Conservation (phyloP, 2,329 filamentous ascomycete genomes). For the Phialophora macrospora region DNA sequence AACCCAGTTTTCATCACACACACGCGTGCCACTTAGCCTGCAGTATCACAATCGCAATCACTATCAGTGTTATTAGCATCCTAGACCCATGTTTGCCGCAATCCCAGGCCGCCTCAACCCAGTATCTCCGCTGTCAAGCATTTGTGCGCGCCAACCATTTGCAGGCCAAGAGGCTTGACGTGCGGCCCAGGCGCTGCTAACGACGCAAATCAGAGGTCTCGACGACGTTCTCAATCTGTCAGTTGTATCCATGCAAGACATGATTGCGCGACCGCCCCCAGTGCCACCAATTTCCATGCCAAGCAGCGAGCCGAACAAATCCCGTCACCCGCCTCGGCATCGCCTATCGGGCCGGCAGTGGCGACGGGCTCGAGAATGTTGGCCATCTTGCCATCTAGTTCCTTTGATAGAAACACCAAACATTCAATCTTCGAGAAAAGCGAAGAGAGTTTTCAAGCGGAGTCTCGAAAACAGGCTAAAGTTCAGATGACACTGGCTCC, state of each 20-base stretch:
- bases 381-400: too few species aligned
- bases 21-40: not conserved
- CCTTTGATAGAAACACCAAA: too few species aligned
- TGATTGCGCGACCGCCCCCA: not conserved
- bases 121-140: not conserved
- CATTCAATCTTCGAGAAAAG: too few species aligned
- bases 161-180: not conserved
- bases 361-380: not conserved
- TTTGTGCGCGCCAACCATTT: not conserved
- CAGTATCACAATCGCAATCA: slow-evolving; percentile 11
- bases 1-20: not conserved
- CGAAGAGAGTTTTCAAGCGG: too few species aligned
- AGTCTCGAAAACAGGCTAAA: too few species aligned
- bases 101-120: not conserved
- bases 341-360: not conserved
- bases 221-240: not conserved
- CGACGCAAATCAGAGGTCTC: not conserved
- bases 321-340: not conserved
- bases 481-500: too few species aligned
- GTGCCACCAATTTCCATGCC: not conserved
- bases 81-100: not conserved
- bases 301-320: not conserved
- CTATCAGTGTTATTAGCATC: not conserved
- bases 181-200: not conserved
- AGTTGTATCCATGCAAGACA: not conserved